Base-by-base conservation (phyloP, 352 stramenopile species). In the Peronospora tabacina region DNA sequence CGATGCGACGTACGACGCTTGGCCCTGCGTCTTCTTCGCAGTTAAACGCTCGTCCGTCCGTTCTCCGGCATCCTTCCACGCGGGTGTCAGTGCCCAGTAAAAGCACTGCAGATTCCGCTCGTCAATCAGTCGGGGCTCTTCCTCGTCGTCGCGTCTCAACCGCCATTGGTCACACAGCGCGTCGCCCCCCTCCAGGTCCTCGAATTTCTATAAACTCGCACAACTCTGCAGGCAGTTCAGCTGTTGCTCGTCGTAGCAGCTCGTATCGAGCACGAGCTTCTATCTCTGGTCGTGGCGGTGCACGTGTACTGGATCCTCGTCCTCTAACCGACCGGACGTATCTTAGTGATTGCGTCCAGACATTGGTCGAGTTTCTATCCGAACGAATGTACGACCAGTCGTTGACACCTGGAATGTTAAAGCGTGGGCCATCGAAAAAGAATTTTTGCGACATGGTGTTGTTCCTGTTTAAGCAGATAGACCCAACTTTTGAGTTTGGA, bases 371-470 rank as follows among this genome's bases (percentile, higher is more conserved):
- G 49, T 99, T 96, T 59, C 81, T 99, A 20, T 71, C 66, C 38
- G 73, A 91, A 6, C 82, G 82, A 41, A 76, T 87, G 34, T 98
- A 97, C 69, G 85, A 97, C 63, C 74, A 98, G 54, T 70, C 82
- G 10, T 69, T 99, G 40, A 85, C 79, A 0, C 75, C 75, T 5
- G 96, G 97, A 52, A 81, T 95, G 35, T 81, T 94, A 42, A 70
- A 98, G 13, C 82, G 83, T 13, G 78, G 87, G 3, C 95, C 96
- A 4, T 98, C 92, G 12, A 95, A 94, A 33, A 97, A 97, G 53
- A 96, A 99, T 59, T 99, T 99, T 60, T 82, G 81, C 53, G 93
- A 98, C 58, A 98, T 99, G 50, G 80, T 98, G 45, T 82, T 88
- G 16, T 99, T 99, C 57, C 66, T 99, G 24, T 95, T 99, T 48